Conservation (phyloP, 306 rosid genomes). For the Abrus precatorius region DNA sequence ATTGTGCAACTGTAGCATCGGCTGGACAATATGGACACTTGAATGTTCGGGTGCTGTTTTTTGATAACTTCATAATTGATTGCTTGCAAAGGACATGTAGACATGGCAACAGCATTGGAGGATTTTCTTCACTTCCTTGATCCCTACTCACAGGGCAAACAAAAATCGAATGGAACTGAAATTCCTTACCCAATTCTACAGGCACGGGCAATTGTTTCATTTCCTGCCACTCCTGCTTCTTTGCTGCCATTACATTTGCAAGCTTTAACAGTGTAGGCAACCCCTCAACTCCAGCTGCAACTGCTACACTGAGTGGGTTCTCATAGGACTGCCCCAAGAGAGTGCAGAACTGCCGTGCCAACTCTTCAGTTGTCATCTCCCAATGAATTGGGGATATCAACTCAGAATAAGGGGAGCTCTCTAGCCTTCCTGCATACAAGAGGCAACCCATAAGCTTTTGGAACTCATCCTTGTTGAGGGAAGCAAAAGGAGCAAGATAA, state of each 20-base stretch:
- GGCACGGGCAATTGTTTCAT: constrained; percentile 88
- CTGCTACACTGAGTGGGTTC: constrained; percentile 74
- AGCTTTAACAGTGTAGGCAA: constrained; percentile 82
- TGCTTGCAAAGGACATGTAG: constrained; percentile 92
- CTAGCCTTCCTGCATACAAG: constrained; percentile 70
- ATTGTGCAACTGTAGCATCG: constrained; percentile 66
- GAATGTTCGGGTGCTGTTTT: constrained; percentile 73
- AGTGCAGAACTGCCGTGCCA: constrained; percentile 71
- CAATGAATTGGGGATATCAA: constrained; percentile 68
- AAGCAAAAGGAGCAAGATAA: constrained; percentile 72
- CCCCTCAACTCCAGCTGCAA: constrained; percentile 86
- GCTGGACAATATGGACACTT: constrained; percentile 90
- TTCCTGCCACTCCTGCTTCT: constrained; percentile 88
- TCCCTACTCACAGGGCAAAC: constrained; percentile 95
- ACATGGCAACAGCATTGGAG: constrained; percentile 87
- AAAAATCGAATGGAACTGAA: constrained; percentile 88
- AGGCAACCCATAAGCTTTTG: constrained; percentile 92
- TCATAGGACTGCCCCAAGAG: constrained; percentile 70
- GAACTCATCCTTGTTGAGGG: constrained; percentile 72
- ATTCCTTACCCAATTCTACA: constrained; percentile 81
- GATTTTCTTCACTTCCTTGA: constrained; percentile 85
- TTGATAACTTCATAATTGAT: constrained; percentile 76
- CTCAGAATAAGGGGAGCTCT: constrained; percentile 76
- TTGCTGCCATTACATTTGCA: constrained; percentile 85
- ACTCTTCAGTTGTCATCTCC: constrained; percentile 78